phyloP scores from a whole-genome alignment of 176 grass and related monocot genomes.

The Aegilops longissima region DNA sequence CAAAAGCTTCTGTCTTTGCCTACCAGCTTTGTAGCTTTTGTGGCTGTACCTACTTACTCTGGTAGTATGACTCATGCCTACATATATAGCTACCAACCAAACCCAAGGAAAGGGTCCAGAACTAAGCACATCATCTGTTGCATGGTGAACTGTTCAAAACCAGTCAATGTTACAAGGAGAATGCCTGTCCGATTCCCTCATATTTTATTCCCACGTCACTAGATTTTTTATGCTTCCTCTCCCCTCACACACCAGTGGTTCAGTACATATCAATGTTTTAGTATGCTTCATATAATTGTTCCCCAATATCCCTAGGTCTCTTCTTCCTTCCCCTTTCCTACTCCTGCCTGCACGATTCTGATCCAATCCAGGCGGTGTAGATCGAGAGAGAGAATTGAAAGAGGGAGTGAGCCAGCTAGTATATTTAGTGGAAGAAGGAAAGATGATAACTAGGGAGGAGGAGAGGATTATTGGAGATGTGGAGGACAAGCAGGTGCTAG shows the following conservation, averaged over 20 bases:
- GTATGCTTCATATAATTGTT: constrained; percentile 38
- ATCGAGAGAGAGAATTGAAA: constrained; percentile 24
- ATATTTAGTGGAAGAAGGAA: background rate
- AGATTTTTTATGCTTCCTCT: constrained; percentile 29
- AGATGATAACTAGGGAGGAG: constrained; percentile 31
- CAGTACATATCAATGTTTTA: background rate
- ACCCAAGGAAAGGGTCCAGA: constrained; percentile 31
- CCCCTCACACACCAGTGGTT: background rate
- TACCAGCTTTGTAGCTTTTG: constrained; percentile 13
- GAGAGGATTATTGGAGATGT: constrained; percentile 18
- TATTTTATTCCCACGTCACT: constrained; percentile 55
- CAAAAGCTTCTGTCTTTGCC: constrained; percentile 35
- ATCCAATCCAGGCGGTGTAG: constrained; percentile 28
- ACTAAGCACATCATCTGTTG: constrained; percentile 12
- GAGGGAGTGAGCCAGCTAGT: background rate
- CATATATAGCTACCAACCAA: constrained; percentile 6
- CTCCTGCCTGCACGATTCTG: constrained; percentile 21
- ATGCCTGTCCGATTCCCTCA: constrained; percentile 63
- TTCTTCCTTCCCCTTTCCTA: constrained; percentile 51
- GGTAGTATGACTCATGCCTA: constrained; percentile 28
- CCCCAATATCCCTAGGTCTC: constrained; percentile 21
- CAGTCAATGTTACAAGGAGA: constrained; percentile 79
- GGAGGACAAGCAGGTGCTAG: constrained; percentile 42
- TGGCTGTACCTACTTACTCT: constrained; percentile 3
- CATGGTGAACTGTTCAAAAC: constrained; percentile 40